Evolutionary conservation across 2,329 filamentous ascomycete species (phyloP).

Genomic region (Trichoderma sp.): DNA sequence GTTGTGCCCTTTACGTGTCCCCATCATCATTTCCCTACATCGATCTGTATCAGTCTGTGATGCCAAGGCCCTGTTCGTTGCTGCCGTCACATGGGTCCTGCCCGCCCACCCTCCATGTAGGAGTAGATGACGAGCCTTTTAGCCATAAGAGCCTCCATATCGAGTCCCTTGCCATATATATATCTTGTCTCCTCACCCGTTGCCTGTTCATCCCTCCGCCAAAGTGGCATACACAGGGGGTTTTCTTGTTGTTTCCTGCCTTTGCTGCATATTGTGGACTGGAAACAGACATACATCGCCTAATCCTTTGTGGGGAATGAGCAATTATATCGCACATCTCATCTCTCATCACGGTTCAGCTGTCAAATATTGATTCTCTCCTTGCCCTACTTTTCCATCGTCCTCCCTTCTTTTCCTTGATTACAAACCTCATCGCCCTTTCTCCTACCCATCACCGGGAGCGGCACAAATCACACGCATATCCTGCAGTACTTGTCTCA

Average conservation of each 20-base stretch:
- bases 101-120: slow-evolving; percentile 4
- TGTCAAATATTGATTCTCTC: neutral
- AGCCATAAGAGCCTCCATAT: neutral
- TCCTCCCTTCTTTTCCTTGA: neutral
- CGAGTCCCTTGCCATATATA: neutral
- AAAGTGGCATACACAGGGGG: neutral
- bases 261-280: neutral
- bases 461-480: neutral
- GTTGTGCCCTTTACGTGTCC: neutral
- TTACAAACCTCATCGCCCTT: neutral
- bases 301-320: neutral
- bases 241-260: neutral
- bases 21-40: neutral
- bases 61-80: slow-evolving; percentile 8
- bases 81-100: slow-evolving; percentile 7
- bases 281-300: neutral
- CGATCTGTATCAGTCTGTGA: neutral
- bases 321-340: neutral
- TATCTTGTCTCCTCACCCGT: neutral
- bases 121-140: neutral
- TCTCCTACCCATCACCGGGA: neutral
- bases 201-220: neutral
- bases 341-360: neutral
- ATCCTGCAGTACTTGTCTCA: neutral
- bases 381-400: neutral